These are phyloP conservation scores for Pseudogymnoascus sp. DNA, from an alignment of 2,329 filamentous ascomycete genomes.

Conservation along the genomic window DNA sequence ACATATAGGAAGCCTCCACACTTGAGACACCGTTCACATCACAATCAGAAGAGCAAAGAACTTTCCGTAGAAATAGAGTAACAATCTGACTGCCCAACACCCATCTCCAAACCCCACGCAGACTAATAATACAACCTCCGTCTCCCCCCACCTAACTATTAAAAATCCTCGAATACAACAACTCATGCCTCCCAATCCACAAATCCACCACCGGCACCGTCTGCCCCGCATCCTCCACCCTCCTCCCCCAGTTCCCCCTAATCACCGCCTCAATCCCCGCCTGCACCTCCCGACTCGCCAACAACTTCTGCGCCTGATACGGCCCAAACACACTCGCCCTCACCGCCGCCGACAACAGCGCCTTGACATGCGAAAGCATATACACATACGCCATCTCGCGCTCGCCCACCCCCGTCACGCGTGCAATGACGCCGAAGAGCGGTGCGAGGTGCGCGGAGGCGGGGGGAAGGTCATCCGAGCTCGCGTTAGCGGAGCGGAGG, in stretches of 20 bases:
- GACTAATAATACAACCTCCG: not conserved
- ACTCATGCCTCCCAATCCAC: slow-evolving; percentile 75
- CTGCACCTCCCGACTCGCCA: slow-evolving; percentile 55
- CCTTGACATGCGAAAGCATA: slow-evolving; percentile 68
- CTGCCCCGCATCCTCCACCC: slow-evolving; percentile 62
- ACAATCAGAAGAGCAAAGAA: not conserved
- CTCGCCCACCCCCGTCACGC: slow-evolving; percentile 50
- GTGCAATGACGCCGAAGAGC: slow-evolving; percentile 59
- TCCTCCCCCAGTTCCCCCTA: slow-evolving; percentile 49
- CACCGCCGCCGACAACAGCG: slow-evolving; percentile 67
- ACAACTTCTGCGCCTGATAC: slow-evolving; percentile 67
- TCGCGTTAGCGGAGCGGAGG: slow-evolving; percentile 16
- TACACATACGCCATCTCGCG: slow-evolving; percentile 66
- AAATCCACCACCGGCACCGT: slow-evolving; percentile 70
- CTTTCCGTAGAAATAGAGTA: not conserved
- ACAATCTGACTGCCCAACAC: not conserved
- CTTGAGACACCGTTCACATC: not conserved
- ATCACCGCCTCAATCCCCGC: slow-evolving; percentile 50
- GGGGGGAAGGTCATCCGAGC: slow-evolving; percentile 28
- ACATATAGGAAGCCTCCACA: not conserved
- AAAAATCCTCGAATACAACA: slow-evolving; percentile 78
- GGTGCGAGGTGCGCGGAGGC: slow-evolving; percentile 61
- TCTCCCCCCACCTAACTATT: slow-evolving; percentile 52
- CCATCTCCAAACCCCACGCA: not conserved
- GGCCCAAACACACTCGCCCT: slow-evolving; percentile 71